Conservation (phyloP, 352 stramenopile species). For the Globisporangium irregulare region DNA sequence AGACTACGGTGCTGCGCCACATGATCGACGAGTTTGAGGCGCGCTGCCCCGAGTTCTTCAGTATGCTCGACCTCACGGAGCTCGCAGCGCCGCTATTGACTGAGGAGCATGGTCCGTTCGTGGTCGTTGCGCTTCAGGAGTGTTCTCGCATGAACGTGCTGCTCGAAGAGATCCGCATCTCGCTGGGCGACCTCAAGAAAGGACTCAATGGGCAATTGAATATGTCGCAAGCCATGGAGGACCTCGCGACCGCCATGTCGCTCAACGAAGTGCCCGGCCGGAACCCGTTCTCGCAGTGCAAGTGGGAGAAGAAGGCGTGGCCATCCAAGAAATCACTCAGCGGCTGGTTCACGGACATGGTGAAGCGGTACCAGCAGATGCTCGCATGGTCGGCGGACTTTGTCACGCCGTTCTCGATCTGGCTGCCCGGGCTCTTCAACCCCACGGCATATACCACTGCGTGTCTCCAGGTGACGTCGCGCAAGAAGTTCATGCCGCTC, state of each 20-base stretch:
- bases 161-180: conserved; percentile 89
- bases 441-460: conserved; percentile 95
- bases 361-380: conserved; percentile 90
- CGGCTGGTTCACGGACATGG: conserved; percentile 92
- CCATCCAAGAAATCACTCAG: conserved; percentile 92
- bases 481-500: conserved; percentile 89
- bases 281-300: conserved; percentile 95
- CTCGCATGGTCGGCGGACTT: conserved; percentile 89
- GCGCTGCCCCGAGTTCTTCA: conserved; percentile 89
- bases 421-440: conserved; percentile 95
- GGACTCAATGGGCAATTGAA: conserved; percentile 95
- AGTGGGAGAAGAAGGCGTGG: conserved; percentile 96
- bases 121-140: conserved; percentile 94
- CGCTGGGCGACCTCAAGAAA: conserved; percentile 93
- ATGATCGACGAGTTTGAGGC: conserved; percentile 91
- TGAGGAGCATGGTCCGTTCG: conserved; percentile 89
- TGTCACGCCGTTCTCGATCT: conserved; percentile 92
- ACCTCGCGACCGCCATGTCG: conserved; percentile 88
- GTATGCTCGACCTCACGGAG: conserved; percentile 90
- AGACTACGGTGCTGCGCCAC: conserved; percentile 66
- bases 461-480: conserved; percentile 94
- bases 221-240: conserved; percentile 94
- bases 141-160: conserved; percentile 94
- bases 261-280: conserved; percentile 94
- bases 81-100: conserved; percentile 85